A percentile compares a stretch with the other conserved stretches of the same genome.
phyloP scores from a whole-genome alignment of 805 yeast genomes.

The Teunomyces kruisii region DNA sequence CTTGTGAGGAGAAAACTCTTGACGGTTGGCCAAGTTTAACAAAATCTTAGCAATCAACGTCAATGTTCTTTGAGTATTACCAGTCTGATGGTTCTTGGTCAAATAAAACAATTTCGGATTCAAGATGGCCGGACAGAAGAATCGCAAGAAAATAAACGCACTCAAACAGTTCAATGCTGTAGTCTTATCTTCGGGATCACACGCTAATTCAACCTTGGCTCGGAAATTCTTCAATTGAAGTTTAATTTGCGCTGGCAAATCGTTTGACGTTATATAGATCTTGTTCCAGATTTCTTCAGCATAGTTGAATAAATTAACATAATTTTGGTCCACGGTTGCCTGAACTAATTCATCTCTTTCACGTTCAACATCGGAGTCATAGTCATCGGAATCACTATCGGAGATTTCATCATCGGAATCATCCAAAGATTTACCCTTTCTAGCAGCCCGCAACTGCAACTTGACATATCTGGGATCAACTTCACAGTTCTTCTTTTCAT shows the following conservation, averaged over 20 bases:
- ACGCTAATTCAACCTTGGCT: slow-evolving; percentile 59
- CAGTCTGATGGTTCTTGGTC: slow-evolving; percentile 67
- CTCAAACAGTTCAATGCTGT: slow-evolving; percentile 71
- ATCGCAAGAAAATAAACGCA: slow-evolving; percentile 73
- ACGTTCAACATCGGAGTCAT: slow-evolving; percentile 31
- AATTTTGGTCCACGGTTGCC: slow-evolving; percentile 46
- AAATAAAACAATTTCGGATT: slow-evolving; percentile 85
- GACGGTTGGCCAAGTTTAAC: slow-evolving; percentile 76
- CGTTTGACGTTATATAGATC: slow-evolving; percentile 67
- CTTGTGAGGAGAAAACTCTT: slow-evolving; percentile 69
- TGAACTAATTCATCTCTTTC: slow-evolving; percentile 32
- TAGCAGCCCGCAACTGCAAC: slow-evolving; percentile 23
- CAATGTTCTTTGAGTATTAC: slow-evolving; percentile 70
- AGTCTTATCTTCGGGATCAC: slow-evolving; percentile 52
- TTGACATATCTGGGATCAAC: slow-evolving; percentile 71
- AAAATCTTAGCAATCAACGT: slow-evolving; percentile 79
- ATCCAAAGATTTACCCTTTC: slow-evolving; percentile 24
- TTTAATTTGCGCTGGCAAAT: slow-evolving; percentile 69
- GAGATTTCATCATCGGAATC: slow-evolving; percentile 17
- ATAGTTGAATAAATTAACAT: slow-evolving; percentile 47
- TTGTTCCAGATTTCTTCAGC: slow-evolving; percentile 63
- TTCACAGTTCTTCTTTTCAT: slow-evolving; percentile 63
- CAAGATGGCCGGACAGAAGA: slow-evolving; percentile 84
- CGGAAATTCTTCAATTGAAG: slow-evolving; percentile 63
- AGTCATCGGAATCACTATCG: slow-evolving; percentile 20